Evolutionary conservation across 2,329 filamentous ascomycete species (phyloP), one percentile per base, ranked within the genome.

Genomic region (Diplodia intermedia): DNA sequence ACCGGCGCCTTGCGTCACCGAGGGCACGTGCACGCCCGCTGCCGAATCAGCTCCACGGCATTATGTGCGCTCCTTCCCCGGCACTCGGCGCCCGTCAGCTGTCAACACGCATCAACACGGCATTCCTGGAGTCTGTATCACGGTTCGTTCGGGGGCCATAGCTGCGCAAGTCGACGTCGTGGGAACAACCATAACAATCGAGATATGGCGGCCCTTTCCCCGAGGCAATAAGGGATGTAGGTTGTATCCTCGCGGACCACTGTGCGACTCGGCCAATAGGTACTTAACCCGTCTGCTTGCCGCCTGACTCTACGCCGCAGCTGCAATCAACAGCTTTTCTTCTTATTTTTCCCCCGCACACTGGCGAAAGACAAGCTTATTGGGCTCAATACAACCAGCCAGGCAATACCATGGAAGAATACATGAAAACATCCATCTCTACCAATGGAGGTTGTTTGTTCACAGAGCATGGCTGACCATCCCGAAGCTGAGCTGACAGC

Each of bases 41-140:
- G 60, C 60, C 60, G 60, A 63, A 63, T 63, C 43, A 63, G 60
- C 4, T 40, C 29, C 43, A 23, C 60, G 43, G 60, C 47, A 63
- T 63, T 63, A 63, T 63, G 60, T 63, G 47, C 60, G 31, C 9
- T 6, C 36, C 55, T 23, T 29, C 20, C n/a, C 56, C n/a, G 26
- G 4, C 26, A 31, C 50, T 31, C 50, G n/a, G 18, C 43, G 11
- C 12, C 26, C 57, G 43, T 63, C 60, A 63, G 60, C 60, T 63
- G 60, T 31, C 26, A 18, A 8, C 57, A 11, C 23, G 26, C 40
- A 12, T 49, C 26, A n/a, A 7, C 40, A 7, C 31, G 12, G 55
- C 40, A 49, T 47, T 40, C 15, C 54, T 26, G n/a, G 20, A 23
- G n/a, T 56, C 18, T 14, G 26, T 52, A 38, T 31, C 60, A 52